Evolutionary conservation across 2,329 filamentous ascomycete genomes (phyloP), one percentile per base, ranked within the genome.

Genomic region (Metarhizium album): DNA sequence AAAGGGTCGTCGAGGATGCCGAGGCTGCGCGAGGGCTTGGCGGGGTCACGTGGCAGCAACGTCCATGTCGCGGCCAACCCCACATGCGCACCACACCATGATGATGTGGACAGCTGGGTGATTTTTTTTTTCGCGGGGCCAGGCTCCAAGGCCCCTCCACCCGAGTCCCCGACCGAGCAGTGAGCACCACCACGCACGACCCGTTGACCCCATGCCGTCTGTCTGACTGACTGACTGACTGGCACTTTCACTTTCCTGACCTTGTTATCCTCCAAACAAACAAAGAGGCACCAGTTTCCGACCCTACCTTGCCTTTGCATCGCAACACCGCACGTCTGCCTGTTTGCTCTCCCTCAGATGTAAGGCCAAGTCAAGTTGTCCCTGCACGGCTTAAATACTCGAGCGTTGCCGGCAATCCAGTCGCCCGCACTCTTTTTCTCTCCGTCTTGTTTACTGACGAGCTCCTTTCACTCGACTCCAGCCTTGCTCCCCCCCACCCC

Each of bases 81-180:
- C 64, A 64, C n/a, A n/a, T n/a, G n/a, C n/a, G n/a, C n/a, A n/a
- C n/a, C n/a, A n/a, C n/a, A n/a, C 60, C 60, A 61, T 53, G 47
- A 52, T 58, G 56, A 58, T 57, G 57, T 54, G 58, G 59, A 8
- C 27, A n/a, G n/a, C n/a, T n/a, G n/a, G n/a, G n/a, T 29, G 27
- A 9, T 64, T 60, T 60, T 63, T 63, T 64, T 60, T 60, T 62
- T 60, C 60, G 58, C 59, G n/a, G n/a, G n/a, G n/a, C n/a, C n/a
- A 29, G 7, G 27, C 27, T 29, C 27, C 11, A n/a, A 9, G 27
- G 27, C 46, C 46, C 56, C 55, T 54, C 52, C 53, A 52, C 33
- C 47, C 40, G 13, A 53, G 45, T 40, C 33, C 22, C 23, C 18
- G 31, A 5, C 24, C 42, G 18, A 46, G 42, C 47, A 13, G 24